Evolutionary conservation across 2,329 filamentous ascomycete genomes (phyloP).

Genomic region (Cladosporium sp.): DNA sequence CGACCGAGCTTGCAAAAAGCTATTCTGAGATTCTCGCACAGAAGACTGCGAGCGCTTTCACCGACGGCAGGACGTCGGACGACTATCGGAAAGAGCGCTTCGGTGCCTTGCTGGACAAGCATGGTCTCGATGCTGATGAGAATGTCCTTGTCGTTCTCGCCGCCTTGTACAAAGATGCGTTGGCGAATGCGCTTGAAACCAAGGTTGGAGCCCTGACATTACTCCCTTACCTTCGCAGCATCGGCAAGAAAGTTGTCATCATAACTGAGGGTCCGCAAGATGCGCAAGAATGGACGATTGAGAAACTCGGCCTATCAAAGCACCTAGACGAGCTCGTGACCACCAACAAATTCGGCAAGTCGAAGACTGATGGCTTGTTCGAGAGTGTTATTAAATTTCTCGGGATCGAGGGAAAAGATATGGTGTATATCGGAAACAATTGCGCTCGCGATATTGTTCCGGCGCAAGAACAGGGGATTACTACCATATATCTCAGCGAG

Average conservation of each 20-base stretch:
- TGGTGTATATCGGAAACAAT: neutral
- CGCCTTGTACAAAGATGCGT: neutral
- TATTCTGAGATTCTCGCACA: neutral
- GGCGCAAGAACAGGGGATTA: neutral
- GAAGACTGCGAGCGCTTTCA: neutral
- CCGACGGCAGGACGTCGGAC: neutral
- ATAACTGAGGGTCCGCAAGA: neutral
- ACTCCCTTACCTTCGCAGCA: neutral
- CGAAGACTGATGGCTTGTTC: neutral
- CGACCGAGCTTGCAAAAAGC: neutral
- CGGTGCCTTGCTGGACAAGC: neutral
- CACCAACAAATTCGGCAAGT: neutral
- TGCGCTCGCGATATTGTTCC: neutral
- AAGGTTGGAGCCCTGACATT: neutral
- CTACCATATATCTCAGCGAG: neutral
- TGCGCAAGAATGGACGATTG: neutral
- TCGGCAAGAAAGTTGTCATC: neutral
- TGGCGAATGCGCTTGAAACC: neutral
- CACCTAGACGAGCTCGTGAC: neutral
- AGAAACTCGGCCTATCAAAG: neutral
- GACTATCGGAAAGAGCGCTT: neutral
- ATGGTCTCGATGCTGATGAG: neutral
- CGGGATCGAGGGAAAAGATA: neutral
- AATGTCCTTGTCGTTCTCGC: neutral
- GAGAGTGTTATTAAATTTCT: neutral